These are phyloP conservation scores for Botryotinia narcissicola DNA, from an alignment of 2,329 filamentous ascomycete genomes.

Conservation along the genomic window DNA sequence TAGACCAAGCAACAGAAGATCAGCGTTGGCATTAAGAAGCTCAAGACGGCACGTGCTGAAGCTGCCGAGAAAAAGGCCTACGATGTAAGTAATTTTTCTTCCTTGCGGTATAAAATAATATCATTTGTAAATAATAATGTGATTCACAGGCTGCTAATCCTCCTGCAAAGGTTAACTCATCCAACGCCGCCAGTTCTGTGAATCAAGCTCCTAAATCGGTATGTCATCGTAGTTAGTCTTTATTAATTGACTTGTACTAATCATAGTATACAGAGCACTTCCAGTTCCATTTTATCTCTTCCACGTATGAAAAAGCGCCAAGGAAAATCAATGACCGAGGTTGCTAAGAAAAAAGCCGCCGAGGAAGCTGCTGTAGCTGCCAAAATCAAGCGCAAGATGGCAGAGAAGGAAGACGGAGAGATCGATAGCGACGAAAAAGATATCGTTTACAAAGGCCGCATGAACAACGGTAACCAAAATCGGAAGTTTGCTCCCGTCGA, in stretches of 20 bases:
- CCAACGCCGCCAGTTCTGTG: not conserved
- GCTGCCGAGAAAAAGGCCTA: not conserved
- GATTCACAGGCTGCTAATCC: not conserved
- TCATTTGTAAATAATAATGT: not conserved
- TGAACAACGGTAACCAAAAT: not conserved
- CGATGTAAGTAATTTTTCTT: not conserved
- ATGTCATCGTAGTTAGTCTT: not conserved
- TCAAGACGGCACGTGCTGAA: not conserved
- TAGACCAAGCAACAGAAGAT: not conserved
- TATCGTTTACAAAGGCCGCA: too few relatives aligned
- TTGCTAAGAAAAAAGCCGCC: not conserved
- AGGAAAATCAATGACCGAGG: not conserved
- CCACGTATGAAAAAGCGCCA: not conserved
- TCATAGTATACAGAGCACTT: not conserved
- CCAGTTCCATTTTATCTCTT: not conserved
- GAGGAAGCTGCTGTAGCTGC: not conserved
- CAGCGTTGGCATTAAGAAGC: not conserved
- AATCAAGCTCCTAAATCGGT: not conserved
- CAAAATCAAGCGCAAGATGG: not conserved
- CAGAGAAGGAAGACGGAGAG: not conserved
- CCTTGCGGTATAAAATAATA: not conserved
- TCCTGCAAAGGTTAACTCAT: not conserved
- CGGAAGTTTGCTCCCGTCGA: not conserved
- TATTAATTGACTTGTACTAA: not conserved
- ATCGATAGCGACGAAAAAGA: not conserved